Percentiles rank a stretch among this genome's conserved stretches.
These are phyloP conservation scores for Arthrobotrys entomopaga DNA, from an alignment of 2,329 filamentous ascomycete species.

Conservation along the genomic window DNA sequence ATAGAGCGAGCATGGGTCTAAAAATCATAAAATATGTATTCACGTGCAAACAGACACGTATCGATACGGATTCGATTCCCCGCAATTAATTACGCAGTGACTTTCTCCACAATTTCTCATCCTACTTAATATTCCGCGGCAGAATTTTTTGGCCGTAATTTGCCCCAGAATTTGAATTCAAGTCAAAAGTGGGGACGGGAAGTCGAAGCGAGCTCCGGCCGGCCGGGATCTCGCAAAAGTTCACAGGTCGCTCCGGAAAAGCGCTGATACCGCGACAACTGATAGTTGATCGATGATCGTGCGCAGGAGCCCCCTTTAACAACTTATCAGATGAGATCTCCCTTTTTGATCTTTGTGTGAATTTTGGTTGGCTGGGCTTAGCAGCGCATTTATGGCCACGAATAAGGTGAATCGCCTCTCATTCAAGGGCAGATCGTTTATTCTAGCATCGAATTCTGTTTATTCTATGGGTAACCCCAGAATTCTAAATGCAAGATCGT, in stretches of 20 bases:
- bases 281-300: neutral
- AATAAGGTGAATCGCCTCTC: too few species aligned
- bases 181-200: neutral
- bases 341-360: too few species aligned
- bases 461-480: too few species aligned
- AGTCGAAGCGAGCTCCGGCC: slow-evolving; percentile 15
- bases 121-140: slow-evolving; percentile 22
- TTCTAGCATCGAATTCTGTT: too few species aligned
- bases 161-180: neutral
- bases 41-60: slow-evolving; percentile 16
- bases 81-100: slow-evolving; percentile 36
- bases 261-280: slow-evolving; percentile 20
- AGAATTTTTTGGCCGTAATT: neutral
- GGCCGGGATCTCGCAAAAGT: slow-evolving; percentile 14
- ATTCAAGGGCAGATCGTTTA: too few species aligned
- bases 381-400: too few species aligned
- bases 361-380: too few species aligned
- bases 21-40: neutral
- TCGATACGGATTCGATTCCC: slow-evolving; percentile 38
- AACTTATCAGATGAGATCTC: too few species aligned
- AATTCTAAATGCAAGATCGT: too few species aligned
- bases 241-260: slow-evolving; percentile 24
- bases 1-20: slow-evolving; percentile 5
- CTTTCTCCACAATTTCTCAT: slow-evolving; percentile 38
- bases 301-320: neutral